phyloP scores from a whole-genome alignment of 345 rosid species.

The Psidium guajava region DNA sequence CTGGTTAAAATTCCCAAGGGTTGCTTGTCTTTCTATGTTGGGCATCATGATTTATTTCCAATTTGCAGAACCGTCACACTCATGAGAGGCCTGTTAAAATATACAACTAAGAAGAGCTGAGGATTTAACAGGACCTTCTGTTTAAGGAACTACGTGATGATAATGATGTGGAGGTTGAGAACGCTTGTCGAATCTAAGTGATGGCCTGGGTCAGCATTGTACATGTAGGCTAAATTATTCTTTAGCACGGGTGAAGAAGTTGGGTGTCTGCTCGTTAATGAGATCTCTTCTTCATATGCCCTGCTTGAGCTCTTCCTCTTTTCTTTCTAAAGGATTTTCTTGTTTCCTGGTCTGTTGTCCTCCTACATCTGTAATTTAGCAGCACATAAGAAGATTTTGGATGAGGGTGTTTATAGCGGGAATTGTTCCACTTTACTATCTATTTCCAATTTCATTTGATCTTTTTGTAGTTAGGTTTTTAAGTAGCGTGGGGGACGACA shows the following conservation, averaged over 20 bases:
- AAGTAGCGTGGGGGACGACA: not conserved
- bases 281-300: not conserved
- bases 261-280: not conserved
- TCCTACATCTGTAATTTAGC: conserved; percentile 27
- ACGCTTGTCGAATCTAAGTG: conserved; percentile 6
- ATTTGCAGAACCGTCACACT: conserved; percentile 1
- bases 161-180: not conserved
- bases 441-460: not conserved
- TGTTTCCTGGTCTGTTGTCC: conserved; percentile 5
- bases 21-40: not conserved
- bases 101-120: not conserved
- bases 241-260: conserved; percentile 1
- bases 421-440: conserved; percentile 10
- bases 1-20: not conserved
- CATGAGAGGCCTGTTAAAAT: conserved; percentile 3
- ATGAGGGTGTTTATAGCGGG: conserved; percentile 25
- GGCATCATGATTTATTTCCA: not conserved
- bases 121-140: not conserved
- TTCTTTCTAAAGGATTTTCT: conserved; percentile 5
- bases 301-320: not conserved
- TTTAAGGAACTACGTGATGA: not conserved
- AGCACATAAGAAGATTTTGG: conserved; percentile 39
- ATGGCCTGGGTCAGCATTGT: conserved; percentile 13
- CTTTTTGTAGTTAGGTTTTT: not conserved
- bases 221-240: conserved; percentile 17